phyloP scores from a whole-genome alignment of 1,284 basidiomycete genomes.

The Lignosus rhinocerotis region DNA sequence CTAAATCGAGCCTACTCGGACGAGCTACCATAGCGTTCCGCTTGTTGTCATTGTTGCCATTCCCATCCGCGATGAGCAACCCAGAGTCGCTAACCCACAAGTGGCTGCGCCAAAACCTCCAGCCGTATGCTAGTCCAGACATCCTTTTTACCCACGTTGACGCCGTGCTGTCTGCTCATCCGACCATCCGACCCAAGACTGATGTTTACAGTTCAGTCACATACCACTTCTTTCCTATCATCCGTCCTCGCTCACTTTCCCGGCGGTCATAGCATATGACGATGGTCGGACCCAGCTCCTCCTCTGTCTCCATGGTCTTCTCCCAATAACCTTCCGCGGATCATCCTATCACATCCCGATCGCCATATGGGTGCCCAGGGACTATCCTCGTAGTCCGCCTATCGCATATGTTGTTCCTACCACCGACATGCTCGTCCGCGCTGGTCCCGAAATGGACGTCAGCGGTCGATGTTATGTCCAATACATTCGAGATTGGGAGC shows the following conservation, averaged over 20 bases:
- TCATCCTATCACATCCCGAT: conserved; percentile 93
- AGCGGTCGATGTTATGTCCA: conserved; percentile 75
- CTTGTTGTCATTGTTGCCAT: conserved; percentile 9
- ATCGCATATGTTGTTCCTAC: conserved; percentile 97
- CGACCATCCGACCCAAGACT: conserved; percentile 82
- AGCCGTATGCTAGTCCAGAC: conserved; percentile 62
- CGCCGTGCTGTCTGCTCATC: conserved; percentile 56
- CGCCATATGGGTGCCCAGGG: conserved; percentile 83
- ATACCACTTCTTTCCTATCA: conserved; percentile 8
- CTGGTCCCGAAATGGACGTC: conserved; percentile 77
- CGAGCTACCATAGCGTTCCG: not conserved
- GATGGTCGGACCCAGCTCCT: conserved; percentile 92
- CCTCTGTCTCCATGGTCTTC: conserved; percentile 86
- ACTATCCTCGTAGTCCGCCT: conserved; percentile 82
- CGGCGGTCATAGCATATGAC: conserved; percentile 71
- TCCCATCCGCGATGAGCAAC: conserved; percentile 26
- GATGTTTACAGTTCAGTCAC: conserved; percentile 84
- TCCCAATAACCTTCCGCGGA: conserved; percentile 82
- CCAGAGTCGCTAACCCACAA: conserved; percentile 45
- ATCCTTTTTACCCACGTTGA: conserved; percentile 65
- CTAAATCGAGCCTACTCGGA: too few species aligned
- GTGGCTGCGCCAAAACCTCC: conserved; percentile 77
- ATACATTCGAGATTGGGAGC: conserved; percentile 78
- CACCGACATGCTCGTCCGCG: conserved; percentile 84
- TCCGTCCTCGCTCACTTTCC: conserved; percentile 19